A percentile compares a stretch with the other conserved stretches of the same genome.
phyloP scores from a whole-genome alignment of 768 basidiomycete species.

The Trametes maxima region DNA sequence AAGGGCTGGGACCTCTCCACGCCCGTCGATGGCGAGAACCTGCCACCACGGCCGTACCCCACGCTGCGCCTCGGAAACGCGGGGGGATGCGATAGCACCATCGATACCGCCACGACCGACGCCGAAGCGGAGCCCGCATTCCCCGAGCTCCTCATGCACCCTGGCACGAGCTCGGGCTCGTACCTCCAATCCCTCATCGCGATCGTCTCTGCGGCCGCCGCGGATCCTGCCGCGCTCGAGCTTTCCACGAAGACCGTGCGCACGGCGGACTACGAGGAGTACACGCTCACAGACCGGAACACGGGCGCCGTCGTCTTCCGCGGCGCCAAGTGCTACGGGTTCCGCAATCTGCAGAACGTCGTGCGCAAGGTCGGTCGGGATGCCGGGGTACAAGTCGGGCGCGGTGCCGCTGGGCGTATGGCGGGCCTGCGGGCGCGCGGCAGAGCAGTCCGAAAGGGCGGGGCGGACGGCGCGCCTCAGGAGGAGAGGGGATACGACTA shows the following conservation, averaged over 20 bases:
- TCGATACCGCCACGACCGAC: not conserved
- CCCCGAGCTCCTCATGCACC: slow-evolving; percentile 76
- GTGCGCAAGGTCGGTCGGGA: slow-evolving; percentile 92
- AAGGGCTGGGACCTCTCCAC: slow-evolving; percentile 74
- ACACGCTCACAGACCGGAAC: slow-evolving; percentile 49
- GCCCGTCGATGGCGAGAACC: slow-evolving; percentile 56
- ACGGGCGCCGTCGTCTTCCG: slow-evolving; percentile 75
- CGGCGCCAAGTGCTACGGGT: slow-evolving; percentile 96
- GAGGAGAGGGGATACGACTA: slow-evolving; percentile 74
- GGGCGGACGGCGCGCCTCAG: slow-evolving; percentile 42
- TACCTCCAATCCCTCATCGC: slow-evolving; percentile 83
- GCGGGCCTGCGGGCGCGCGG: slow-evolving; percentile 34
- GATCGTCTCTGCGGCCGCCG: slow-evolving; percentile 47
- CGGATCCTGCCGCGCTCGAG: slow-evolving; percentile 37
- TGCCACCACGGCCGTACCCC: slow-evolving; percentile 11
- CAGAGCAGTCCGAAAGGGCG: slow-evolving; percentile 28
- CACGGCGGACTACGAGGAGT: slow-evolving; percentile 78
- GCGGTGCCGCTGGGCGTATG: slow-evolving; percentile 64
- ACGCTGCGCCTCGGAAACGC: not conserved
- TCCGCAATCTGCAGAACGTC: slow-evolving; percentile 95
- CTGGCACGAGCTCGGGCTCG: slow-evolving; percentile 89
- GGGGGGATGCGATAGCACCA: not conserved
- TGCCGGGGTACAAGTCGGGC: slow-evolving; percentile 69
- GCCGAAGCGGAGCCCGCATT: slow-evolving; percentile 34
- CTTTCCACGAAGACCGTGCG: slow-evolving; percentile 63